Conservation (phyloP, 257 asterid genomes). For the Handroanthus guayacan region DNA sequence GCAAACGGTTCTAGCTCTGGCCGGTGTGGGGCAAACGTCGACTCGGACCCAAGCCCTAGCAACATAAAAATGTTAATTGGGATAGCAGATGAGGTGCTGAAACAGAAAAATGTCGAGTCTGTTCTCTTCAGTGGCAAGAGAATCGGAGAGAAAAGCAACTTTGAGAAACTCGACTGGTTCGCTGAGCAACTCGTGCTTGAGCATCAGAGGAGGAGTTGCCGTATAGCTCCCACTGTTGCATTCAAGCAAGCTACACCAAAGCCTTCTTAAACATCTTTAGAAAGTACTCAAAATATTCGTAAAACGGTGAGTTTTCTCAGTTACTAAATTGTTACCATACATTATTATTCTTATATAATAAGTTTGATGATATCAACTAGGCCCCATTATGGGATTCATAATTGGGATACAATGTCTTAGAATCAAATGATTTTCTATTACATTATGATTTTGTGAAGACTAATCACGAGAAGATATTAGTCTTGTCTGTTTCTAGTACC, state of each 20-base stretch:
- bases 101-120: constrained; percentile 83
- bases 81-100: constrained; percentile 85
- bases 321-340: constrained; percentile 14
- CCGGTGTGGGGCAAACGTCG: constrained; percentile 60
- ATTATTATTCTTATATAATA: constrained; percentile 13
- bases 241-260: constrained; percentile 70
- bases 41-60: constrained; percentile 71
- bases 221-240: constrained; percentile 96
- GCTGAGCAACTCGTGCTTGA: constrained; percentile 90
- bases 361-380: constrained; percentile 28
- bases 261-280: constrained; percentile 41
- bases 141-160: constrained; percentile 79
- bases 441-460: constrained; percentile 29
- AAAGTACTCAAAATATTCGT: constrained; percentile 1
- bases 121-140: constrained; percentile 81
- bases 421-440: constrained; percentile 10
- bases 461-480: constrained; percentile 39
- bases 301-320: constrained; percentile 39
- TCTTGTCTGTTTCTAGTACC: constrained; percentile 39
- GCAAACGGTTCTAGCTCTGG: constrained; percentile 73
- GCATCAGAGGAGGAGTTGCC: constrained; percentile 92
- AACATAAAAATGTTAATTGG: constrained; percentile 59
- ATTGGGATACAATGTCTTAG: constrained; percentile 22
- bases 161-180: constrained; percentile 90
- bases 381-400: constrained; percentile 32